phyloP scores from a whole-genome alignment of 768 basidiomycete species.

The Suillus lakei region DNA sequence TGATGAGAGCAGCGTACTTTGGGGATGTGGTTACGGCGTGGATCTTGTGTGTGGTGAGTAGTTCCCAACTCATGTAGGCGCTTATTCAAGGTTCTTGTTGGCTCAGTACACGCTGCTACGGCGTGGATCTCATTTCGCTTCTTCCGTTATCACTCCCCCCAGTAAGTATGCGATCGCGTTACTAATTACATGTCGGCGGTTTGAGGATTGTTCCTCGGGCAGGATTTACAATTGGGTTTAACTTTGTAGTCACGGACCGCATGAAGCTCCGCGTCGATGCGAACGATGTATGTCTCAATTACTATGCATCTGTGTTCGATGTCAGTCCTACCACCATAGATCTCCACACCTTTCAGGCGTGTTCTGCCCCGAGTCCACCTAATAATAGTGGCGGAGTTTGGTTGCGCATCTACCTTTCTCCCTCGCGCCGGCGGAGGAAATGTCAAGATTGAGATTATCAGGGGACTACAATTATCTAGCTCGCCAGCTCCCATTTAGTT shows the following conservation, averaged over 20 bases:
- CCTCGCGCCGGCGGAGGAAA: too few species aligned
- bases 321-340: not conserved
- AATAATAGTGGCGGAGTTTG: not conserved
- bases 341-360: not conserved
- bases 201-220: not conserved
- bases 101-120: not conserved
- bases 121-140: not conserved
- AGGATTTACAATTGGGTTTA: not conserved
- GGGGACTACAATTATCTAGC: too few species aligned
- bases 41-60: not conserved
- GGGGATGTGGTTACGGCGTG: not conserved
- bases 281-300: not conserved
- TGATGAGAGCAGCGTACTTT: not conserved
- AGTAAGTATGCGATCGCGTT: not conserved
- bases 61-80: not conserved
- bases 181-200: not conserved
- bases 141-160: not conserved
- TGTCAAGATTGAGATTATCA: too few species aligned
- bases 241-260: not conserved
- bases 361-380: not conserved
- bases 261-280: not conserved
- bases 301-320: not conserved
- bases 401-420: not conserved
- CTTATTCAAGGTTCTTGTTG: constrained; percentile 1
- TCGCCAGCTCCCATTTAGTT: too few species aligned